These are phyloP conservation scores for Crithidia thermophila DNA, from an alignment of 208 protist species.

Conservation along the genomic window DNA sequence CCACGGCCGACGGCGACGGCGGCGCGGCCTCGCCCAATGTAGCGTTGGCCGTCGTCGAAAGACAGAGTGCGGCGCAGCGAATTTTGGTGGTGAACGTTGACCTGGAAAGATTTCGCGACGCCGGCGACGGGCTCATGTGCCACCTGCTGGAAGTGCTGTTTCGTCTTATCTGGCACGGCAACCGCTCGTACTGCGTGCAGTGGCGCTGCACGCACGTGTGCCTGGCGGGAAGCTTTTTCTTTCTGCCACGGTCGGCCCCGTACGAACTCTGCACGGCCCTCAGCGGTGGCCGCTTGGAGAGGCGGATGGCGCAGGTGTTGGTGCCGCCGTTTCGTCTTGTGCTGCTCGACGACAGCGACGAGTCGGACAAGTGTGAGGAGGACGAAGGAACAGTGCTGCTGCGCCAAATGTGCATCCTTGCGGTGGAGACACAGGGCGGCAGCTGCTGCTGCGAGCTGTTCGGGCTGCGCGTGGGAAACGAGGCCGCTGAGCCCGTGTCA, in stretches of 20 bases:
- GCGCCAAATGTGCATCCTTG: conserved; percentile 2
- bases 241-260: conserved; percentile 7
- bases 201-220: conserved; percentile 23
- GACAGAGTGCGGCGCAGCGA: background rate
- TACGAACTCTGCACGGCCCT: conserved; percentile 16
- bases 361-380: background rate
- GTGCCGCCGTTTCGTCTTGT: conserved; percentile 16
- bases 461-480: background rate
- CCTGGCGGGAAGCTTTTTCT: conserved; percentile 23
- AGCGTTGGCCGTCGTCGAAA: background rate
- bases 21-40: background rate
- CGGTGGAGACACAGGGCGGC: background rate
- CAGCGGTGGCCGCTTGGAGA: conserved; percentile 15
- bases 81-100: conserved; percentile 22
- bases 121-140: conserved; percentile 6
- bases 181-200: background rate
- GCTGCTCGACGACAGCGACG: too few relatives aligned
- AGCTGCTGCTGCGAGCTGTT: conserved; percentile 6
- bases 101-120: conserved; percentile 6
- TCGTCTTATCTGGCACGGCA: conserved; percentile 12
- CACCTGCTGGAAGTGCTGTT: conserved; percentile 11
- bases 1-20: too few relatives aligned
- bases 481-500: background rate
- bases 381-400: too few relatives aligned
- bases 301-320: background rate